Conservation (phyloP, 1,284 basidiomycete genomes). For the Farysia itapuensis region DNA sequence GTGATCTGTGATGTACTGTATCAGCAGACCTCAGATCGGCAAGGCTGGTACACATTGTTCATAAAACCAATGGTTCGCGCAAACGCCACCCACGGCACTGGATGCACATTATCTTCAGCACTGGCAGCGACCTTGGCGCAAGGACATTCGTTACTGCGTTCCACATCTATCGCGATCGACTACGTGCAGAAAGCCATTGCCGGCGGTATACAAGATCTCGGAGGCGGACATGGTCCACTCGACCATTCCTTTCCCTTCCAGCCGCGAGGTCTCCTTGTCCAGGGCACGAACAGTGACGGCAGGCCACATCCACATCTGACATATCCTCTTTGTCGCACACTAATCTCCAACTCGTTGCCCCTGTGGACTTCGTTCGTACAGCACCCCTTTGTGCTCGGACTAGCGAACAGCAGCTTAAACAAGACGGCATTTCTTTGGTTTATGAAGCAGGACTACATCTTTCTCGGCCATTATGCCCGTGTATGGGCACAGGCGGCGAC, state of each 20-base stretch:
- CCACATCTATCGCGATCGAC: slow-evolving; percentile 67
- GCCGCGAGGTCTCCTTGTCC: slow-evolving; percentile 24
- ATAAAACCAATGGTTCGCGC: slow-evolving; percentile 39
- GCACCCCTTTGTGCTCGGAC: slow-evolving; percentile 77
- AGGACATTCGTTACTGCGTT: slow-evolving; percentile 67
- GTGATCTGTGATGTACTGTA: slow-evolving; percentile 76
- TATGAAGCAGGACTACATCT: slow-evolving; percentile 69
- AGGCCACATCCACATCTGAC: slow-evolving; percentile 10
- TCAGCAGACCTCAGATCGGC: slow-evolving; percentile 47
- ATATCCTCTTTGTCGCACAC: slow-evolving; percentile 34
- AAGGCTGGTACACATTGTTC: slow-evolving; percentile 39
- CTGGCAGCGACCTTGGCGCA: slow-evolving; percentile 71
- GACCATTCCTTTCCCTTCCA: slow-evolving; percentile 78
- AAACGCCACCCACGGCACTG: slow-evolving; percentile 76
- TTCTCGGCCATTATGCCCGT: slow-evolving; percentile 63
- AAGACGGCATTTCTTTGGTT: slow-evolving; percentile 76
- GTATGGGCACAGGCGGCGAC: slow-evolving; percentile 69
- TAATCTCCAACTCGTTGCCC: slow-evolving; percentile 39
- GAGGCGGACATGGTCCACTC: slow-evolving; percentile 79
- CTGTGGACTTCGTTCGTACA: slow-evolving; percentile 62
- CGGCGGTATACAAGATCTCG: slow-evolving; percentile 71
- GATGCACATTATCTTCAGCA: slow-evolving; percentile 85
- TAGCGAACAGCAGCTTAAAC: slow-evolving; percentile 73
- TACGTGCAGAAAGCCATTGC: slow-evolving; percentile 80
- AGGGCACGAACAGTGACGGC: background rate